phyloP scores from a whole-genome alignment of 2,329 filamentous ascomycete genomes.

The Didymella glomerata region DNA sequence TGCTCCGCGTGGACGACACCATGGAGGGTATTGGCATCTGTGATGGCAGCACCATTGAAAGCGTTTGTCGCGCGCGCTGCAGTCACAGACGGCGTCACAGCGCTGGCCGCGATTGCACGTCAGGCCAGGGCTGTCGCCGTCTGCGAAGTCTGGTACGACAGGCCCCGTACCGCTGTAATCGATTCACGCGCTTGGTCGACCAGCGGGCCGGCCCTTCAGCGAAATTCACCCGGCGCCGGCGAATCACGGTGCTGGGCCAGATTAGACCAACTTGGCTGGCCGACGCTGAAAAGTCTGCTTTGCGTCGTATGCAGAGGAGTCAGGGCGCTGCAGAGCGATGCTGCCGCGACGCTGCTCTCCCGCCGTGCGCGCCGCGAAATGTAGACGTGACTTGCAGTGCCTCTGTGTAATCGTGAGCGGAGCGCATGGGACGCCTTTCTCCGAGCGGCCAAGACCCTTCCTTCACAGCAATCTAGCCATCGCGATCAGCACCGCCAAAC shows the following conservation, averaged over 20 bases:
- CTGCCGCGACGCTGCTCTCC: constrained; percentile 12
- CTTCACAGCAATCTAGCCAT: neutral
- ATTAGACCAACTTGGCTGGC: neutral
- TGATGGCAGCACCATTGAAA: too few relatives aligned
- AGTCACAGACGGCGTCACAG: constrained; percentile 5
- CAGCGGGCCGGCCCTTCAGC: constrained; percentile 46
- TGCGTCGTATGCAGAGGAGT: constrained; percentile 27
- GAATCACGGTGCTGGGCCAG: neutral
- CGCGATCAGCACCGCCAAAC: constrained; percentile 19
- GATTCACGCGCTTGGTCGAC: constrained; percentile 32
- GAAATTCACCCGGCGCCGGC: constrained; percentile 21
- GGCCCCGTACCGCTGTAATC: constrained; percentile 38
- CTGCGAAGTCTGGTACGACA: constrained; percentile 34
- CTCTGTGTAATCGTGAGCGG: constrained; percentile 23
- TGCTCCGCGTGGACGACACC: constrained; percentile 4
- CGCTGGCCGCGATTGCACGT: constrained; percentile 5
- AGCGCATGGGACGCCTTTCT: constrained; percentile 29
- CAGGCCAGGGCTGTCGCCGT: constrained; percentile 1
- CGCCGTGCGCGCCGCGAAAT: constrained; percentile 17
- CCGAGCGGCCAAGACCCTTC: constrained; percentile 12
- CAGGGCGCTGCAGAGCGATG: neutral
- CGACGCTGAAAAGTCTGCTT: constrained; percentile 34
- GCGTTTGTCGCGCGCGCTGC: constrained; percentile 17
- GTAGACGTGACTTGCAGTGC: constrained; percentile 16
- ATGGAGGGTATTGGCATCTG: neutral